Percentiles rank a stretch among this genome's conserved stretches.
phyloP scores from a whole-genome alignment of 352 stramenopile species.

The Phytophthora rubi region DNA sequence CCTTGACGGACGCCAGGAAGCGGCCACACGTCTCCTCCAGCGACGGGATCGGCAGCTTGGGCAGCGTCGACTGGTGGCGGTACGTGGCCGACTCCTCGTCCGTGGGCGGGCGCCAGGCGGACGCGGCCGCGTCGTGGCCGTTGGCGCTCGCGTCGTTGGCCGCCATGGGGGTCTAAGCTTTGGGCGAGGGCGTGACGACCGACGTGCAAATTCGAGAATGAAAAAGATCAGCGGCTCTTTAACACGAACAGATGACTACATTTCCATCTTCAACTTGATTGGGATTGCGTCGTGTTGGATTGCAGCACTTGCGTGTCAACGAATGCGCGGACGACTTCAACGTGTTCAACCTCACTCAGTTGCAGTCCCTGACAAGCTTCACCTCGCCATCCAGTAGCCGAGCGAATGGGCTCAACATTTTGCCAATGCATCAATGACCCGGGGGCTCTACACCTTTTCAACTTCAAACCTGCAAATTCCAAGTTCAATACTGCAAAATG shows the following conservation, averaged over 20 bases:
- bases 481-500: no score
- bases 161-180: constrained; percentile 2
- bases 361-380: neutral
- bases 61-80: constrained; percentile 70
- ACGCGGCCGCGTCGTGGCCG: neutral
- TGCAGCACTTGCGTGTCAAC: constrained; percentile 1
- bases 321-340: neutral
- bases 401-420: no score
- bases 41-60: constrained; percentile 87
- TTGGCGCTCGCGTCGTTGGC: constrained; percentile 18
- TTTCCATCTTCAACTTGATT: constrained; percentile 12
- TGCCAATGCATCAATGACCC: no score
- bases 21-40: constrained; percentile 81
- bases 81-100: constrained; percentile 68
- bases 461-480: no score
- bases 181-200: neutral
- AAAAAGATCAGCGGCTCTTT: neutral
- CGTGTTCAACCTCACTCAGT: neutral
- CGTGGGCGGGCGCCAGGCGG: constrained; percentile 29
- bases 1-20: constrained; percentile 78
- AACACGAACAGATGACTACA: constrained; percentile 3
- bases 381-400: neutral
- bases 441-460: no score
- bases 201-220: constrained; percentile 16
- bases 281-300: neutral